Percentiles rank a stretch among this genome's conserved stretches.
These are phyloP conservation scores for Fraxinus velutina DNA, from an alignment of 305 asterid species.

Conservation along the genomic window DNA sequence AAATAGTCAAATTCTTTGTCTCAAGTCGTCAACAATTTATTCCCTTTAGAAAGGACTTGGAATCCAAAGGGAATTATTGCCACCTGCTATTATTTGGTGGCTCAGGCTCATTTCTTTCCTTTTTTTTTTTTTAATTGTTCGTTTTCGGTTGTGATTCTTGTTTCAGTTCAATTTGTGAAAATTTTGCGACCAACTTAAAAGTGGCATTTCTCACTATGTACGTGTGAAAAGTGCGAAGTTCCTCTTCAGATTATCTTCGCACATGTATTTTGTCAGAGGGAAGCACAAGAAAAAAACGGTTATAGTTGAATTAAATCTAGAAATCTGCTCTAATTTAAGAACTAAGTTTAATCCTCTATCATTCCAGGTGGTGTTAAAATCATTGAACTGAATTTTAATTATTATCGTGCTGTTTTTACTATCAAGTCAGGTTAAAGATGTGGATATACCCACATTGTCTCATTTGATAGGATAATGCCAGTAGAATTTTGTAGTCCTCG, in stretches of 20 bases:
- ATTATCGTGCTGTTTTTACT: neutral
- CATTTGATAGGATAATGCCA: neutral
- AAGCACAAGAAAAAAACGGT: neutral
- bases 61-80: neutral
- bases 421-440: neutral
- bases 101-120: neutral
- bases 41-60: neutral
- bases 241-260: neutral
- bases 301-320: neutral
- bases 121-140: neutral
- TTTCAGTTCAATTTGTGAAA: neutral
- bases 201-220: neutral
- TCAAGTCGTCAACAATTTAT: neutral
- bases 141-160: neutral
- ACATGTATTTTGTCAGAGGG: neutral
- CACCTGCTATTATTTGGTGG: neutral
- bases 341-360: neutral
- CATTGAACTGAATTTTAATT: neutral
- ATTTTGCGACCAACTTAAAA: neutral
- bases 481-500: neutral
- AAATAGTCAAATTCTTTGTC: constrained; percentile 8
- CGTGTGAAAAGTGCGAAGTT: neutral
- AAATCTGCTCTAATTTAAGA: neutral
- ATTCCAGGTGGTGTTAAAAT: neutral
- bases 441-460: neutral